phyloP scores from a whole-genome alignment of 2,329 filamentous ascomycete species.

The Stachybotrys chartarum region DNA sequence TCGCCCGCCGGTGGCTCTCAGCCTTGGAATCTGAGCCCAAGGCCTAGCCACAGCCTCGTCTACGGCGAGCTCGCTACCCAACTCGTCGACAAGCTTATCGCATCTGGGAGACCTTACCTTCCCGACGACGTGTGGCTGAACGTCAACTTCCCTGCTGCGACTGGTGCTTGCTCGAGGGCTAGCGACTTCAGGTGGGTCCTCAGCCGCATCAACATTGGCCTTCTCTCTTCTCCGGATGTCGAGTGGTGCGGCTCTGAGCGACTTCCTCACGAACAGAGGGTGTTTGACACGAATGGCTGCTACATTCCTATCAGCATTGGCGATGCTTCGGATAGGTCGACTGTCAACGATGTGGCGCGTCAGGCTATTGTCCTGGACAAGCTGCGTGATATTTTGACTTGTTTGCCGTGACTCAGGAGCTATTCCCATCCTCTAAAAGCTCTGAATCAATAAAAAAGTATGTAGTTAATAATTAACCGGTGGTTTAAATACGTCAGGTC shows the following conservation, averaged over 20 bases:
- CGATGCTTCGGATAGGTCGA: conserved; percentile 52
- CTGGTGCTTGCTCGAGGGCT: conserved; percentile 39
- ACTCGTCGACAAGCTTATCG: conserved; percentile 48
- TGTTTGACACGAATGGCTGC: conserved; percentile 46
- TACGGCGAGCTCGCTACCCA: conserved; percentile 57
- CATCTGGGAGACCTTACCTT: conserved; percentile 54
- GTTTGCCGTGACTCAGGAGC: conserved; percentile 9
- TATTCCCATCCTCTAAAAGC: not conserved
- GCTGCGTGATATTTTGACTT: conserved; percentile 21
- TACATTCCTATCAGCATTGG: conserved; percentile 60
- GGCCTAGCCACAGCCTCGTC: conserved; percentile 46
- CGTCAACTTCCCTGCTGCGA: conserved; percentile 58
- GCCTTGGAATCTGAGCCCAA: conserved; percentile 46
- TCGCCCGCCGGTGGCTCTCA: conserved; percentile 34
- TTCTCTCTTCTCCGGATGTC: conserved; percentile 47
- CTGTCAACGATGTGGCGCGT: conserved; percentile 22
- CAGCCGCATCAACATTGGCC: conserved; percentile 50
- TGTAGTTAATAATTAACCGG: not conserved
- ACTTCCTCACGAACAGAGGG: conserved; percentile 51
- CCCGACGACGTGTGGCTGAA: conserved; percentile 56
- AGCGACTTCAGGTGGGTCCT: conserved; percentile 57
- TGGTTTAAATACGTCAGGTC: conserved; percentile 6
- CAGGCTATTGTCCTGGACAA: conserved; percentile 23
- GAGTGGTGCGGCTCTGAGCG: conserved; percentile 45
- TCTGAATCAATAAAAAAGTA: not conserved